Percentiles rank a stretch among this genome's conserved stretches.
phyloP scores from a whole-genome alignment of 352 stramenopile genomes.

The Phytophthora pini region DNA sequence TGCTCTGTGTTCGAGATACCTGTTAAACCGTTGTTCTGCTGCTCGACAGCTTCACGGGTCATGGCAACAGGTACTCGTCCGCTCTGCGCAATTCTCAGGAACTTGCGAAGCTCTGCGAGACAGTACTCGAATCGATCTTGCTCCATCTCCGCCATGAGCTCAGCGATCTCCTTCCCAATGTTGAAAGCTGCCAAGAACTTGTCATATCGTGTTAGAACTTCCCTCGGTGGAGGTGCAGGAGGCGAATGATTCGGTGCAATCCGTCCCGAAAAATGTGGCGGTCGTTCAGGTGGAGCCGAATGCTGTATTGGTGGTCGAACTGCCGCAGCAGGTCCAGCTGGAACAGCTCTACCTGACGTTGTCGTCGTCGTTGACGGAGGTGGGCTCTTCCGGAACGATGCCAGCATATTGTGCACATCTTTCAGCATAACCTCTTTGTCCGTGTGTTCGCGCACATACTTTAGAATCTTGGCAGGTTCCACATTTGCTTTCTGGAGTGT shows the following conservation, averaged over 20 bases:
- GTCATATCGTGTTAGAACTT: constrained; percentile 27
- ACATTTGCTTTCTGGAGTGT: constrained; percentile 33
- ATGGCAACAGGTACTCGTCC: constrained; percentile 27
- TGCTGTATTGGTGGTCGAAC: background rate
- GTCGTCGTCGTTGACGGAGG: background rate
- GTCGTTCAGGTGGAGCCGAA: background rate
- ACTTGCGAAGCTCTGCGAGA: constrained; percentile 26
- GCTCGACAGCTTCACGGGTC: constrained; percentile 26
- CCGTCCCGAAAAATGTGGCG: constrained; percentile 9
- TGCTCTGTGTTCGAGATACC: constrained; percentile 17
- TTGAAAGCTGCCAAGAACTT: constrained; percentile 38
- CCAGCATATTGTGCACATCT: constrained; percentile 40
- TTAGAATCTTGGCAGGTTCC: constrained; percentile 31
- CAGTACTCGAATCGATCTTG: constrained; percentile 17
- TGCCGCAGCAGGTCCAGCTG: background rate
- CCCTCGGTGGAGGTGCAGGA: background rate
- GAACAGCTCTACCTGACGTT: background rate
- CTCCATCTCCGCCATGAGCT: constrained; percentile 36
- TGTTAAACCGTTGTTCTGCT: constrained; percentile 19
- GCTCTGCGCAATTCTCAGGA: constrained; percentile 29
- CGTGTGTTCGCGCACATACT: constrained; percentile 36
- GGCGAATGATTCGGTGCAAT: background rate
- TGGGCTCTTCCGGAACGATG: constrained; percentile 20
- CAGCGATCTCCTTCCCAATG: constrained; percentile 33
- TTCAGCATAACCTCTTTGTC: constrained; percentile 29